Base-by-base conservation (phyloP, 73 alveolate genomes). In the Effrenium voratum region DNA sequence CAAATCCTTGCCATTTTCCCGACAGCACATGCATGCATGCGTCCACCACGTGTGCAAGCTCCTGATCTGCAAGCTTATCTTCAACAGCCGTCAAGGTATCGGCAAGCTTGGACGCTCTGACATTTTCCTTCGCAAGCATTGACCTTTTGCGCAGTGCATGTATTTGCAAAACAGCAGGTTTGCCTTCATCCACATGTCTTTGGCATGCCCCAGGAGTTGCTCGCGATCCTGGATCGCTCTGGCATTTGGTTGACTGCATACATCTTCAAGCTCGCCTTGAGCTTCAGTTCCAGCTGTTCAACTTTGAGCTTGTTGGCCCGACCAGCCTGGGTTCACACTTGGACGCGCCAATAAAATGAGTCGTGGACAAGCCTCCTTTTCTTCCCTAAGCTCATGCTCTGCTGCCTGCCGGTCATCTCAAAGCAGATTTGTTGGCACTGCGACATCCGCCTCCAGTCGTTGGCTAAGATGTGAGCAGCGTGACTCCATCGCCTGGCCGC, bases 121-220 rank as follows among this genome's bases (percentile, higher is more conserved):
- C 95, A 30, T 87, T 87, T 72, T 86, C 94, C 94, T 86, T 46
- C 68, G 3, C 34, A 19, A 6, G 34, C n/a, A 70, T 2, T 4
- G 46, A 4, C 34, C 75, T 60, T 60, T 60, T 32, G 36, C 75
- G 30, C 16, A 38, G 34, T 24, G 34, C 16, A n/a, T n/a, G n/a
- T 57, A 22, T 22, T 30, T 22, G n/a, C 28, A 57, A 57, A 57
- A 57, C 28, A 57, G 72, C 72, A 57, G n/a, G 15, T 44, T 45
- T 10, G 66, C 95, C 95, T 87, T 87, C 95, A 87, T 87, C 95
- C 95, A 87, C 95, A 87, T 87, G 49, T 87, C 95, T 50, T 87
- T 87, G 72, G 95, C 95, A 87, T 87, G 95, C 50, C 95, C 68
- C 76, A 87, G 84, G 47, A 87, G 40, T 70, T 87, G 95, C 95